Evolutionary conservation across 805 yeast genomes (phyloP).

Genomic region (Ogataea salicorniae): DNA sequence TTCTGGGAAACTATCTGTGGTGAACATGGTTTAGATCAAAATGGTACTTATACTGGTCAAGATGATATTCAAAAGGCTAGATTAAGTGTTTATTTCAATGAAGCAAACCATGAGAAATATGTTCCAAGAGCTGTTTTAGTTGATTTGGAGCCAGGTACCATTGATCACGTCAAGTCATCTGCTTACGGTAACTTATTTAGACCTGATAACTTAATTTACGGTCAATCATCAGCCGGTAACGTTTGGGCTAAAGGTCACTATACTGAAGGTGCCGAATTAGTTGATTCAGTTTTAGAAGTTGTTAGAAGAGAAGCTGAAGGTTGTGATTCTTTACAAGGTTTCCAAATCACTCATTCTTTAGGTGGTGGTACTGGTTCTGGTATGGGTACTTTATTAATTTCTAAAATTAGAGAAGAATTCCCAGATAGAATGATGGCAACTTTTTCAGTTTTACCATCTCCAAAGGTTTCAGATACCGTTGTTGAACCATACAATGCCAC

Average conservation of each 20-base stretch:
- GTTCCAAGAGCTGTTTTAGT: conserved; percentile 92
- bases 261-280: conserved; percentile 94
- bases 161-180: conserved; percentile 77
- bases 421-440: conserved; percentile 97
- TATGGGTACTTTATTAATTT: conserved; percentile 84
- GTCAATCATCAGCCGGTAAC: conserved; percentile 91
- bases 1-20: conserved; percentile 91
- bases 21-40: conserved; percentile 74
- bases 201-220: conserved; percentile 86
- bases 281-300: conserved; percentile 83
- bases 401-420: conserved; percentile 85
- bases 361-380: conserved; percentile 98
- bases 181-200: conserved; percentile 82
- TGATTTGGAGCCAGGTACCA: conserved; percentile 92
- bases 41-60: conserved; percentile 66
- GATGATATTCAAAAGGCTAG: conserved; percentile 45
- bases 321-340: conserved; percentile 89
- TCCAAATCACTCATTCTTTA: conserved; percentile 78
- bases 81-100: conserved; percentile 81
- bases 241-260: conserved; percentile 98
- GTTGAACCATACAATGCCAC: conserved; percentile 95
- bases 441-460: conserved; percentile 88
- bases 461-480: conserved; percentile 87
- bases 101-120: conserved; percentile 81
- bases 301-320: conserved; percentile 92